phyloP scores from a whole-genome alignment of 2,329 filamentous ascomycete genomes.

The Verticillium longisporum region DNA sequence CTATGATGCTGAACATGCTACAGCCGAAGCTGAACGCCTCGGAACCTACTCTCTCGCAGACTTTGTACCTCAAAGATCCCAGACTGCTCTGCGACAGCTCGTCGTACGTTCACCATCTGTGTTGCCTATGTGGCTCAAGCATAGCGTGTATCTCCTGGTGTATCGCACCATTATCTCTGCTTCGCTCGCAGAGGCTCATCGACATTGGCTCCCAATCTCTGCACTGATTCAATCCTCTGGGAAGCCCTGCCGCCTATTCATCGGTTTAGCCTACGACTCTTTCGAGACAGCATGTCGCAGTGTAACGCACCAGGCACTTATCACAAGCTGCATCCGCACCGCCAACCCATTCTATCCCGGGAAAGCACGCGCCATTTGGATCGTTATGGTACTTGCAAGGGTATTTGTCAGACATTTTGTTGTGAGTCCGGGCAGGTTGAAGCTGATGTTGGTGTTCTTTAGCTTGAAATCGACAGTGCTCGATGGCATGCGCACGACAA shows the following conservation, averaged over 20 bases:
- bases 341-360: constrained; percentile 41
- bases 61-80: background rate
- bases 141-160: background rate
- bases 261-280: background rate
- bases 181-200: background rate
- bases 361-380: constrained; percentile 31
- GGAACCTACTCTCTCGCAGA: too few relatives aligned
- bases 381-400: constrained; percentile 48
- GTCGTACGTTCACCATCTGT: background rate
- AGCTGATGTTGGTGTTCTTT: background rate
- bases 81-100: background rate
- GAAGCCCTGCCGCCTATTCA: background rate
- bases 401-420: constrained; percentile 35
- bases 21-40: too few relatives aligned
- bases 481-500: background rate
- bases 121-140: background rate
- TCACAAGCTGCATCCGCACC: constrained; percentile 43
- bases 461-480: background rate
- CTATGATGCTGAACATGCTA: too few relatives aligned
- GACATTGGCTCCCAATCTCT: background rate
- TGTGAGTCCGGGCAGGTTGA: background rate
- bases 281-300: background rate
- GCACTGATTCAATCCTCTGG: background rate
- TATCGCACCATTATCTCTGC: background rate
- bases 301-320: constrained; percentile 37